Evolutionary conservation across 2,329 filamentous ascomycete species (phyloP), one percentile per base, ranked within the genome.

Genomic region (Thelonectria blattea): DNA sequence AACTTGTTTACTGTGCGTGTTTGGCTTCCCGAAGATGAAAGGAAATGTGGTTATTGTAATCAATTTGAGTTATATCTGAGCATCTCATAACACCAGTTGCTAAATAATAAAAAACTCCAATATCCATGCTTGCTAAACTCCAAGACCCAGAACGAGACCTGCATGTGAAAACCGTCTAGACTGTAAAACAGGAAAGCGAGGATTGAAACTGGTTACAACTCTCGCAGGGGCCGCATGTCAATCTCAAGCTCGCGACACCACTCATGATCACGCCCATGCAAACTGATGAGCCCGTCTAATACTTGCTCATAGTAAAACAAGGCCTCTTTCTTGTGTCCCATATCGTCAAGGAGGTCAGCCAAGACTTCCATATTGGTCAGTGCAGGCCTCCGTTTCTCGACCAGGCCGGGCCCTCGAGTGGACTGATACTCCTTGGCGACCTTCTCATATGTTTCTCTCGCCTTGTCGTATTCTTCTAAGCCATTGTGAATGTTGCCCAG

Each of bases 261-360:
- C 11, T 46, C 14, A 24, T 46, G 15, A 5, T 24, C 18, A 46
- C 5, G 17, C 15, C 43, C 20, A 9, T 24, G 27, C 12, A 46
- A 11, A 7, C 22, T 27, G 20, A 46, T 11, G 11, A 24, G 1
- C 18, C 43, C 22, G 14, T 14, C 18, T 18, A 5, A 18, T n/a
- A 20, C 43, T 24, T 15, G 43, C 12, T 11, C 22, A 15, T 46
- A 46, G 18, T 24, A 46, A 14, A 15, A 22, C 18, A 22, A 20
- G 5, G 43, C 43, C 12, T 46, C 43, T 46, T 46, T 18, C 12
- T 46, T 46, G 4, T 27, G 54, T 81, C 79, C 30, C 86, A 89
- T 61, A 88, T 87, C 1, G 79, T 96, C 52, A 86, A 88, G 64
- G 84, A 90, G 65, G 85, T 82, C 4, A 92, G 91, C 72, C 79